phyloP scores from a whole-genome alignment of 257 asterid genomes.

The Gentiana straminea region DNA sequence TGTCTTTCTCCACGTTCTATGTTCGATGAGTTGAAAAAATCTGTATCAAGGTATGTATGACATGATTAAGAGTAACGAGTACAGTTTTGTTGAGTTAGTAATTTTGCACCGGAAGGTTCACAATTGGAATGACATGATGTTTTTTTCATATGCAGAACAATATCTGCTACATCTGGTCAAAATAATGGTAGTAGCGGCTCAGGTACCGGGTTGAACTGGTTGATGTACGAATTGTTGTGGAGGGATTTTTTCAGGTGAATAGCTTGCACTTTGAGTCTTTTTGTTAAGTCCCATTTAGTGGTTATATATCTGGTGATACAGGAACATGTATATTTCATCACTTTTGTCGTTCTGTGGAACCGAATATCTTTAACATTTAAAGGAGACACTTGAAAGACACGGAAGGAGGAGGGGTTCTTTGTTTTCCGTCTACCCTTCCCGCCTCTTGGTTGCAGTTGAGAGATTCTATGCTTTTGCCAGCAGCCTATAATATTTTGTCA shows the following conservation, averaged over 20 bases:
- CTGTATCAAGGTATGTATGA: slow-evolving; percentile 52
- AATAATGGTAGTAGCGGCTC: slow-evolving; percentile 35
- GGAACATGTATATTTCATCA: too few species aligned
- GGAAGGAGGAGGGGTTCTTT: too few species aligned
- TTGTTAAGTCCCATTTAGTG: too few species aligned
- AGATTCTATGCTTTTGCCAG: neutral
- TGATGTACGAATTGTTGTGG: slow-evolving; percentile 94
- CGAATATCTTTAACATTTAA: too few species aligned
- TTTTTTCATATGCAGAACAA: slow-evolving; percentile 32
- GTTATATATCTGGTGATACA: too few species aligned
- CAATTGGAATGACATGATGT: neutral
- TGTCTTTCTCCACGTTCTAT: slow-evolving; percentile 97
- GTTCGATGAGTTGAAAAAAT: slow-evolving; percentile 86
- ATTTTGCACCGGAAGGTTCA: neutral
- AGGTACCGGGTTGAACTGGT: slow-evolving; percentile 79
- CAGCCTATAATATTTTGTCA: too few species aligned
- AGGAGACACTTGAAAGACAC: too few species aligned
- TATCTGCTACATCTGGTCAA: slow-evolving; percentile 46
- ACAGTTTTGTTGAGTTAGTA: neutral
- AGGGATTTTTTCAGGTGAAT: slow-evolving; percentile 95
- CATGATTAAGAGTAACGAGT: neutral
- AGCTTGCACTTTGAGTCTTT: neutral
- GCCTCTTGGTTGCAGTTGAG: too few species aligned
- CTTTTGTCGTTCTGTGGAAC: too few species aligned
- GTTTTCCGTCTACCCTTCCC: too few species aligned